These are phyloP conservation scores for Peltaster fructicola DNA, from an alignment of 2,329 filamentous ascomycete species.

Conservation along the genomic window DNA sequence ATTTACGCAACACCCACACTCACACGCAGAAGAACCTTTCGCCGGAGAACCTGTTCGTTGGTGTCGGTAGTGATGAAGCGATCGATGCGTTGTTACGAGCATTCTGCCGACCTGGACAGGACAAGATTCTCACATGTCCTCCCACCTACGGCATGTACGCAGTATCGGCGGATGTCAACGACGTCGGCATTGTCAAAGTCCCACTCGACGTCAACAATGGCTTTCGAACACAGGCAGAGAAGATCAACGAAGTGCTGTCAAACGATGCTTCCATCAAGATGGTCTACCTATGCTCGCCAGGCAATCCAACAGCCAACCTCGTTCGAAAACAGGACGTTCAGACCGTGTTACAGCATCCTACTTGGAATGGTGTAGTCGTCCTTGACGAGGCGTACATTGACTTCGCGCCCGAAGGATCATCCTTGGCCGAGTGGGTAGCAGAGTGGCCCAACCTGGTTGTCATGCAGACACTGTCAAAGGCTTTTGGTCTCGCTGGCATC, in stretches of 20 bases:
- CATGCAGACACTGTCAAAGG: conserved; percentile 97
- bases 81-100: conserved; percentile 87
- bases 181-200: conserved; percentile 71
- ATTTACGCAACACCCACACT: conserved; percentile 66
- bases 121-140: conserved; percentile 86
- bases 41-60: conserved; percentile 78
- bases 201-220: conserved; percentile 53
- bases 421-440: conserved; percentile 75
- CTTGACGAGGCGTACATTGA: conserved; percentile 96
- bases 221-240: conserved; percentile 57
- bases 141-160: conserved; percentile 98
- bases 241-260: conserved; percentile 49
- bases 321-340: conserved; percentile 60
- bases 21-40: conserved; percentile 59
- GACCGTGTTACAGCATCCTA: conserved; percentile 61
- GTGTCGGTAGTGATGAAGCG: conserved; percentile 89
- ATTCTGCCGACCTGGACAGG: conserved; percentile 74
- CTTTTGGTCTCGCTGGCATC: conserved; percentile 89
- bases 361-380: conserved; percentile 88
- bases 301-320: conserved; percentile 76
- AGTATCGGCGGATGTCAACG: conserved; percentile 88
- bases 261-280: conserved; percentile 58
- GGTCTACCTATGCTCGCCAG: conserved; percentile 82
- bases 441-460: conserved; percentile 94
- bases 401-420: conserved; percentile 63